Base-by-base conservation (phyloP, 1,284 basidiomycete species). In the Irpex lacteus region DNA sequence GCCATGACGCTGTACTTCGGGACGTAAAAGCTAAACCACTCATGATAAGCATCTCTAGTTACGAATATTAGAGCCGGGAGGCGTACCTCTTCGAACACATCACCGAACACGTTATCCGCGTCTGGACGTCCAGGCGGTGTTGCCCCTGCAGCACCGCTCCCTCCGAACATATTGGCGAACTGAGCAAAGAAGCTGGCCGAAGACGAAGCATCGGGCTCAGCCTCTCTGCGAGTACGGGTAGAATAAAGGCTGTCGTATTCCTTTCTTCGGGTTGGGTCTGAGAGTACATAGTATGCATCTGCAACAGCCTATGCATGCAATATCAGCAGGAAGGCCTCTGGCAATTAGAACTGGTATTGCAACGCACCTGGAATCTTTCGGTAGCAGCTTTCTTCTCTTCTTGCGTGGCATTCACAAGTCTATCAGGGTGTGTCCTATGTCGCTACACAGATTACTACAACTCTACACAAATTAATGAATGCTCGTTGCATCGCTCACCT, bases 251-350 rank as follows among this genome's bases (percentile, higher is more conserved):
- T 70, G 70, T 96, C 95, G 72, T 98, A 98, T 77, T 98, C 96
- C 69, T 75, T 80, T 61, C 92, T 85, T 60, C 95, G 82, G 52
- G 87, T 81, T 1, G 87, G 76, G 76, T 98, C 94, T 0, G 94
- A 96, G 32, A 98, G 86, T 6, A 98, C 93, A 75, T 96, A 98
- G 80, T 98, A 98, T 8, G 96, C 96, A 78, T 98, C 96, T 59
- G 96, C 95, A 65, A 98, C 90, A 11, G 89, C 88, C 91, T 94
- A 11, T 53, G 26, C 26, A 26, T 26, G 32, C 6, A 34, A 34
- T 34, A 34, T 34, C 32, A 34, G 32, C 32, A 34, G 32, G 32
- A 34, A 34, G 32, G 32, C 32, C 32, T 34, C 32, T 34, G 5
- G 32, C 32, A 34, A 34, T 8, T 56, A 26, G 40, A 55, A n/a